A percentile compares a stretch with the other conserved stretches of the same genome.
Evolutionary conservation across 805 yeast genomes (phyloP).

Genomic region (Millerozyma miso): DNA sequence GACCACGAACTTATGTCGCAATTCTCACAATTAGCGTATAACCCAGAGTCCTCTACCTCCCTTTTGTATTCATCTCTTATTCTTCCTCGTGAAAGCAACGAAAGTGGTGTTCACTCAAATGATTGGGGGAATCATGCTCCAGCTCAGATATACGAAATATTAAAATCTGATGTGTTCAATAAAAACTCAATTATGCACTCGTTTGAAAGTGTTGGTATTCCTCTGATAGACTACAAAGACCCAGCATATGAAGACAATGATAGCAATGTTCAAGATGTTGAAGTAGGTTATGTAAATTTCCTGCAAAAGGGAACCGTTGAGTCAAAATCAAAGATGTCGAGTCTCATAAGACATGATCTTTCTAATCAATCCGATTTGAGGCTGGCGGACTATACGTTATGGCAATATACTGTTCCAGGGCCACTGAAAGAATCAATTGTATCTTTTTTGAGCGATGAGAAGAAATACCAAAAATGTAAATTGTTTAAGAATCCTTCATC

Average conservation of each 20-base stretch:
- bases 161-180: constrained; percentile 14
- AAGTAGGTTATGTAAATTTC: constrained; percentile 20
- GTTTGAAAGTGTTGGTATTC: constrained; percentile 44
- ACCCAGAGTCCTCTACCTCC: not conserved
- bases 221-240: constrained; percentile 51
- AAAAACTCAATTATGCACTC: constrained; percentile 12
- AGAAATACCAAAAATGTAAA: not conserved
- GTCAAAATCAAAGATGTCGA: not conserved
- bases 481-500: not conserved
- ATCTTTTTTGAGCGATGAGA: not conserved
- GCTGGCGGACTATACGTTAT: not conserved
- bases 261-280: constrained; percentile 36
- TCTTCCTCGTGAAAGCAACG: not conserved
- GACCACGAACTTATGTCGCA: not conserved
- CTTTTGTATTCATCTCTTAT: not conserved
- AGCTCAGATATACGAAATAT: constrained; percentile 16
- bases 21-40: not conserved
- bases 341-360: not conserved
- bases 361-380: not conserved
- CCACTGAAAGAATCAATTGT: not conserved
- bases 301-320: constrained; percentile 1
- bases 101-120: not conserved
- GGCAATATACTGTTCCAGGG: not conserved
- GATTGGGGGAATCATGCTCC: not conserved
- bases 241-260: constrained; percentile 60